Evolutionary conservation across 129 eudicot genomes (phyloP).

Genomic region (Pseudognaphalium luteoalbum): DNA sequence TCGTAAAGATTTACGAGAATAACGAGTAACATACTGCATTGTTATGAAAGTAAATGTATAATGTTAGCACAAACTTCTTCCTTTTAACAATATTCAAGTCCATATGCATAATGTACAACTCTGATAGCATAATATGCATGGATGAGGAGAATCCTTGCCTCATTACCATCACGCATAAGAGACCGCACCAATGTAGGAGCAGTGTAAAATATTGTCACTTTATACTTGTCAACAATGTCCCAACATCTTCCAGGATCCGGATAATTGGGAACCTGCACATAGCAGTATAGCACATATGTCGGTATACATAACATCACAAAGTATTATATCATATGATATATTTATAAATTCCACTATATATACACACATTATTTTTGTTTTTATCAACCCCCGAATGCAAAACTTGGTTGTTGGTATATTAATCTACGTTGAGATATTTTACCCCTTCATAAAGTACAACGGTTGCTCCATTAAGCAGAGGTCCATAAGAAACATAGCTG

Average conservation of each 20-base stretch:
- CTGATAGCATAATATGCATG: neutral
- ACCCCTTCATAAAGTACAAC: slow-evolving; percentile 93
- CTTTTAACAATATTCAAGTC: neutral
- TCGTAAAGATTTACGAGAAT: slow-evolving; percentile 94
- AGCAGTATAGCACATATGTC: neutral
- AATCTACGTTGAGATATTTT: slow-evolving; percentile 5
- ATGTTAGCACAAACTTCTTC: neutral
- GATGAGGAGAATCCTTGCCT: slow-evolving; percentile 46
- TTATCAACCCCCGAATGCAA: neutral
- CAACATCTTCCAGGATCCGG: slow-evolving; percentile 95
- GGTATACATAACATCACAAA: neutral
- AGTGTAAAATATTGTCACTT: slow-evolving; percentile 87
- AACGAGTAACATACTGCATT: slow-evolving; percentile 80
- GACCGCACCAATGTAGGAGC: slow-evolving; percentile 98
- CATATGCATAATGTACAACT: slow-evolving; percentile 8
- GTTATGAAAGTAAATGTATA: neutral
- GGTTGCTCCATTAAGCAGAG: slow-evolving; percentile 91
- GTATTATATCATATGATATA: neutral
- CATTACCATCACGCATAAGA: slow-evolving; percentile 93
- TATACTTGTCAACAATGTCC: slow-evolving; percentile 97
- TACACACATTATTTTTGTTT: neutral
- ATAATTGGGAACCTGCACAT: slow-evolving; percentile 84
- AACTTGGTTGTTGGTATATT: neutral
- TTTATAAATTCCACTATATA: neutral
- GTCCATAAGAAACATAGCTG: slow-evolving; percentile 95